A percentile compares a stretch with the other conserved stretches of the same genome.
Evolutionary conservation across 2,329 filamentous ascomycete species (phyloP).

Genomic region (Cladosporium sp.): DNA sequence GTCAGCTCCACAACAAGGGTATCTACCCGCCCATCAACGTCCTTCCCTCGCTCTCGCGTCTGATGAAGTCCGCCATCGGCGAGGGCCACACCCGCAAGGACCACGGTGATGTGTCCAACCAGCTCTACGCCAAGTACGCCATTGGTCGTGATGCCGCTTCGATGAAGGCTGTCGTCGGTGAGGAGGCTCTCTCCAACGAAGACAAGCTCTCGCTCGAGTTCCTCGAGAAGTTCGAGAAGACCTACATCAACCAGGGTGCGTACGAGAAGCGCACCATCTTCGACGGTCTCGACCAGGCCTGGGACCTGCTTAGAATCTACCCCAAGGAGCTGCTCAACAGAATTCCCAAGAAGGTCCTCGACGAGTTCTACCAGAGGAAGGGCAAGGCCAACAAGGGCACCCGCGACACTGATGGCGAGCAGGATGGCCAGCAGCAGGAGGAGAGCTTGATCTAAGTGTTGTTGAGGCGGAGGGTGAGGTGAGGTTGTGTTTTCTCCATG

Average conservation of each 20-base stretch:
- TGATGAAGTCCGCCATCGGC: constrained; percentile 99
- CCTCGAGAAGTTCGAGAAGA: constrained; percentile 95
- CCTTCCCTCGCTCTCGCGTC: constrained; percentile 91
- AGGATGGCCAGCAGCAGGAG: constrained; percentile 18
- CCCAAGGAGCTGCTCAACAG: constrained; percentile 97
- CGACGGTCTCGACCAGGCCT: constrained; percentile 92
- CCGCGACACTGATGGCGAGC: constrained; percentile 41
- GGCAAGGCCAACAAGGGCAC: constrained; percentile 37
- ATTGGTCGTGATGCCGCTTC: constrained; percentile 96
- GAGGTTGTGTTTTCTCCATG: constrained; percentile 9
- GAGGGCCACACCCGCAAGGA: constrained; percentile 95
- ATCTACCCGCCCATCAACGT: constrained; percentile 99
- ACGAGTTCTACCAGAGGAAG: constrained; percentile 48
- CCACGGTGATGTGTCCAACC: constrained; percentile 97
- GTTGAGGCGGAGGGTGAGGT: neutral
- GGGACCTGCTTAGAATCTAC: constrained; percentile 94
- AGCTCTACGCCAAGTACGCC: constrained; percentile 98
- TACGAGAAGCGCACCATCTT: constrained; percentile 91
- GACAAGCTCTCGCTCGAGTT: constrained; percentile 98
- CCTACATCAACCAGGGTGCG: constrained; percentile 85
- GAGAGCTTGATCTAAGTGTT: constrained; percentile 12
- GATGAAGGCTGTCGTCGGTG: constrained; percentile 99
- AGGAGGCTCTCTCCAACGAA: constrained; percentile 90
- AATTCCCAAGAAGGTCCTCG: constrained; percentile 51
- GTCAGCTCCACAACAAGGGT: constrained; percentile 89